Percentiles rank a stretch among this genome's conserved stretches.
Evolutionary conservation across 805 yeast species (phyloP).

Genomic region (Yarrowia keelungensis): DNA sequence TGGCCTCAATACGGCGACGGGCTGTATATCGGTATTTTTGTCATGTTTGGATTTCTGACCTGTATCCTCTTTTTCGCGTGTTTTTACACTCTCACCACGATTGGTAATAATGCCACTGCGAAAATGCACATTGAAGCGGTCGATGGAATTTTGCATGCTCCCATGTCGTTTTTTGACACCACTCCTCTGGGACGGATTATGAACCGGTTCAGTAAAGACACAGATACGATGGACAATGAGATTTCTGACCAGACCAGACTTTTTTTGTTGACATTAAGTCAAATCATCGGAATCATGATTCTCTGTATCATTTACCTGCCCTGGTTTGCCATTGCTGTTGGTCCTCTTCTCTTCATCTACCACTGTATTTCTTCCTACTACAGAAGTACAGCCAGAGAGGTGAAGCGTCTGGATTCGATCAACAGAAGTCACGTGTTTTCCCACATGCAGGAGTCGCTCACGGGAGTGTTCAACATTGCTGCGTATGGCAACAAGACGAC

Average conservation of each 20-base stretch:
- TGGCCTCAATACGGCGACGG: conserved; percentile 54
- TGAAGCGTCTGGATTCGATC: conserved; percentile 74
- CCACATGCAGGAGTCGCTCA: conserved; percentile 70
- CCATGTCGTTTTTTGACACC: conserved; percentile 77
- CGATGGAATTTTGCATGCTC: conserved; percentile 65
- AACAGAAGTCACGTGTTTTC: conserved; percentile 72
- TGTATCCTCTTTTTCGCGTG: conserved; percentile 56
- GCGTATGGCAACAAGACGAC: conserved; percentile 57
- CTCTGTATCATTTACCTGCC: conserved; percentile 70
- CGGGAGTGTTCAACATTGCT: conserved; percentile 69
- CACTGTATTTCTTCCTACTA: conserved; percentile 59
- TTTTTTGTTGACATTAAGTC: conserved; percentile 59
- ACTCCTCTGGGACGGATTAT: conserved; percentile 83
- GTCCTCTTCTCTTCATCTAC: conserved; percentile 57
- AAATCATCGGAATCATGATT: conserved; percentile 62
- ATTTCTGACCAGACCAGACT: conserved; percentile 65
- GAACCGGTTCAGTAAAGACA: conserved; percentile 81
- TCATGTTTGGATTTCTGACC: conserved; percentile 57
- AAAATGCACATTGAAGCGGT: conserved; percentile 64
- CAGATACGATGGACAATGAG: conserved; percentile 74
- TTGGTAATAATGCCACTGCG: conserved; percentile 61
- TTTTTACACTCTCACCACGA: conserved; percentile 50
- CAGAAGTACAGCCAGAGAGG: conserved; percentile 73
- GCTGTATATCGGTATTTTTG: conserved; percentile 66
- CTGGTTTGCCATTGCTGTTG: conserved; percentile 67